Evolutionary conservation across 805 yeast species (phyloP).

Genomic region (Metschnikowia corniflorae): DNA sequence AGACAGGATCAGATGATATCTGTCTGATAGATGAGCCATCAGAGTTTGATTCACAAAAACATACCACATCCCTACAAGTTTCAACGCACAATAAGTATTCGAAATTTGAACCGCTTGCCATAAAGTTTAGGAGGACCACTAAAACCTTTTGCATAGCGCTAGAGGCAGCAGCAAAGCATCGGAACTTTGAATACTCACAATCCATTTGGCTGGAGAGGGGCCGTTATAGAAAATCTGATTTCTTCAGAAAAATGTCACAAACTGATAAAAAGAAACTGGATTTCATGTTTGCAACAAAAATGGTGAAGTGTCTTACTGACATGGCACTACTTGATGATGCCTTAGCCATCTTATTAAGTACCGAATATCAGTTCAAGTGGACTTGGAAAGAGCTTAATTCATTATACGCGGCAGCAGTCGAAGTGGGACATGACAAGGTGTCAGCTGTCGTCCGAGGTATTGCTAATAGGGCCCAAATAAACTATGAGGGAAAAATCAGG

Average conservation of each 20-base stretch:
- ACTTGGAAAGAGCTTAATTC: constrained; percentile 36
- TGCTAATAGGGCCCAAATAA: constrained; percentile 33
- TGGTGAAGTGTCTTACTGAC: constrained; percentile 58
- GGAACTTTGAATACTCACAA: constrained; percentile 57
- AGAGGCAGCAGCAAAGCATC: constrained; percentile 59
- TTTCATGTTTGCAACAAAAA: constrained; percentile 66
- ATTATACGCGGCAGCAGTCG: constrained; percentile 29
- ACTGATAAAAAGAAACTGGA: constrained; percentile 45
- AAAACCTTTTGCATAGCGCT: constrained; percentile 58
- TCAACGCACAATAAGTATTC: neutral
- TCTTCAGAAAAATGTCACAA: constrained; percentile 43
- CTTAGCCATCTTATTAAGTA: constrained; percentile 58
- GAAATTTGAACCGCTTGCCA: no score
- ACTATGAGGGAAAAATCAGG: constrained; percentile 38
- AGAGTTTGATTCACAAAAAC: neutral
- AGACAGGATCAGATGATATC: neutral
- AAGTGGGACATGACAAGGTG: constrained; percentile 29
- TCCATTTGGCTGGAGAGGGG: constrained; percentile 80
- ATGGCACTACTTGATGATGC: constrained; percentile 66
- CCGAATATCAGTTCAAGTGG: constrained; percentile 73
- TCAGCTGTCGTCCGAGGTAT: constrained; percentile 32
- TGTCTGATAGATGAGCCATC: neutral
- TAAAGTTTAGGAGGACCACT: constrained; percentile 31
- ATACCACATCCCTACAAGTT: constrained; percentile 24
- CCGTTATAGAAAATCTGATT: constrained; percentile 50